Base-by-base conservation (phyloP, 2,329 filamentous ascomycete genomes). In the Didymella sp. region DNA sequence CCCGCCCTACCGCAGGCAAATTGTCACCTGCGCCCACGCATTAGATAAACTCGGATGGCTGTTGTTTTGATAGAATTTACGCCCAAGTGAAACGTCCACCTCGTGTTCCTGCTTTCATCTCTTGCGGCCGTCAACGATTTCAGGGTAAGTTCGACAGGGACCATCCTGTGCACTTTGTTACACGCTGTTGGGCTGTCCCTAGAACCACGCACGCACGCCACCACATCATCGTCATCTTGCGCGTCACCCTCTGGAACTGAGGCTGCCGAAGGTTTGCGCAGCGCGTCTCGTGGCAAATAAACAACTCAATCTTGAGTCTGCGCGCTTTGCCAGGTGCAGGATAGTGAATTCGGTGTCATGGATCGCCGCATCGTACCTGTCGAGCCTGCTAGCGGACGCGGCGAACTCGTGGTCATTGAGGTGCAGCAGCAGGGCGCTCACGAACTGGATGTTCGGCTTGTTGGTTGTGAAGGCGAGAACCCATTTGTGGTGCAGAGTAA, bases 391-490 rank as follows among this genome's bases (percentile, higher is more conserved):
- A 83, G 84, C 55, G 70, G 67, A 21, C 77, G 81, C 42, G 77
- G 79, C 43, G 75, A 79, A 15, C 86, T 83, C 61, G 81, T 91
- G 27, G 80, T 92, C 21, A 70, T 90, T 17, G 82, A 89, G 65
- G 82, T 87, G 54, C 79, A 79, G 2, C 77, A 82, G 21, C 71
- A 81, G 74, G 72, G 79, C n/a, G 76, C 79, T 31, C 80, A 80
- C 55, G 17, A 41, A 38, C 77, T 92, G 27, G 87, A 91, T 73
- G 74, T 90, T 43, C 87, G 86, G 70, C 74, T 92, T 27, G 80
- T 88, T 30, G 89, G 84, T 30, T 91, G 89, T 27, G 89, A 92
- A 67, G 85, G 86, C 51, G 81, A 84, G 53, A 82, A 80, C 44
- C 82, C 86, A 6, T 90, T 87, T 74, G 78, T 81, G 38, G 75